Percentiles rank a stretch among this genome's conserved stretches.
phyloP scores from a whole-genome alignment of 805 yeast species.

The Lipomyces starkeyi region DNA sequence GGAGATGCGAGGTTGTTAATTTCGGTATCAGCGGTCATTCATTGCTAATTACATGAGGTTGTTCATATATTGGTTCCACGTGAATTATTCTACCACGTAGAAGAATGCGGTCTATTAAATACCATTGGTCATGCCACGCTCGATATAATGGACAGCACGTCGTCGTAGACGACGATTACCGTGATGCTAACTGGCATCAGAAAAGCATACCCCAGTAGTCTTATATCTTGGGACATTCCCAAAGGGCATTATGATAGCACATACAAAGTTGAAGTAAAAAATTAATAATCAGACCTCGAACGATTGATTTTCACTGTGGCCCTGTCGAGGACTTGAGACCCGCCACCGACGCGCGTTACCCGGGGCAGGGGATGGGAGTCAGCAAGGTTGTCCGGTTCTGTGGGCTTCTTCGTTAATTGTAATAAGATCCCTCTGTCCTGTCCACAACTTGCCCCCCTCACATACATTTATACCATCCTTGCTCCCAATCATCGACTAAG shows the following conservation, averaged over 20 bases:
- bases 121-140: no score
- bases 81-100: neutral
- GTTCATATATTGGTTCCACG: neutral
- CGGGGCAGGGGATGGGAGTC: neutral
- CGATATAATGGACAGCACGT: no score
- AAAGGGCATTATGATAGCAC: neutral
- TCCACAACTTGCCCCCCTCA: neutral
- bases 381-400: neutral
- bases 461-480: neutral
- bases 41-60: neutral
- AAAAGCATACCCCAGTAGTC: neutral
- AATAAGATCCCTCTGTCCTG: neutral
- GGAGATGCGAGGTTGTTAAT: neutral
- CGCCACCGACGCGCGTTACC: neutral
- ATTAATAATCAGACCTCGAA: neutral
- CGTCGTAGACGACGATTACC: no score
- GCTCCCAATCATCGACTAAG: neutral
- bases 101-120: neutral
- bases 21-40: neutral
- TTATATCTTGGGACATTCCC: neutral
- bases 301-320: no score
- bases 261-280: no score
- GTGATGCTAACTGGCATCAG: no score
- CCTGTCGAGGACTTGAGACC: neutral
- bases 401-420: neutral